Evolutionary conservation across 768 basidiomycete species (phyloP).

Genomic region (Rhodotorula babjevae): DNA sequence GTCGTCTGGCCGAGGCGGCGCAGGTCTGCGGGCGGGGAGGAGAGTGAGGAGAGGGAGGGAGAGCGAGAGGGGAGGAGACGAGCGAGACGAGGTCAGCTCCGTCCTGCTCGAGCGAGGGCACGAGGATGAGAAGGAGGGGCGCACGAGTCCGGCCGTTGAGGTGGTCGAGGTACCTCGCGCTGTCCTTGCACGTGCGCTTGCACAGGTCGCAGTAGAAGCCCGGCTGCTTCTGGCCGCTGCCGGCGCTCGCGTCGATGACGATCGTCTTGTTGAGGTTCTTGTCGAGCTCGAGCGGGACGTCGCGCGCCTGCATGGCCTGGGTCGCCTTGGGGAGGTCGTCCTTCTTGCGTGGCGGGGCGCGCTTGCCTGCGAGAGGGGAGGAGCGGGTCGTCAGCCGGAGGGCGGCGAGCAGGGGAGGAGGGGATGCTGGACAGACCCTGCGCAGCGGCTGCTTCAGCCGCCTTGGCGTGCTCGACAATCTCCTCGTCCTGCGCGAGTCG

Average conservation of each 20-base stretch:
- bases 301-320: conserved; percentile 84
- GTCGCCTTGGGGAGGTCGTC: conserved; percentile 89
- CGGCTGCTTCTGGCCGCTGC: conserved; percentile 82
- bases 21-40: conserved; percentile 77
- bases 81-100: neutral
- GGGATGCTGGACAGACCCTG: conserved; percentile 56
- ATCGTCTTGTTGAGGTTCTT: conserved; percentile 93
- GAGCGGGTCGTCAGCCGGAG: neutral
- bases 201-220: conserved; percentile 93
- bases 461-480: conserved; percentile 74
- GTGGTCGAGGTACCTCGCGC: conserved; percentile 87
- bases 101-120: neutral
- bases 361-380: neutral
- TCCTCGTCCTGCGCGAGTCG: conserved; percentile 55
- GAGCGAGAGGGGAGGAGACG: neutral
- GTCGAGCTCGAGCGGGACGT: conserved; percentile 76
- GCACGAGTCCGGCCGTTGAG: conserved; percentile 87
- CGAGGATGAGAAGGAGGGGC: conserved; percentile 43
- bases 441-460: conserved; percentile 76
- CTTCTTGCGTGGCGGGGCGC: conserved; percentile 66
- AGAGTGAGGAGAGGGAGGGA: neutral
- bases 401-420: no score
- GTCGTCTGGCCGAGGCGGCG: conserved; percentile 94
- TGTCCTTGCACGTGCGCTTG: conserved; percentile 86
- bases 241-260: conserved; percentile 66